These are phyloP conservation scores for Ophiostoma fasciatum DNA, from an alignment of 2,329 filamentous ascomycete species.

Conservation along the genomic window DNA sequence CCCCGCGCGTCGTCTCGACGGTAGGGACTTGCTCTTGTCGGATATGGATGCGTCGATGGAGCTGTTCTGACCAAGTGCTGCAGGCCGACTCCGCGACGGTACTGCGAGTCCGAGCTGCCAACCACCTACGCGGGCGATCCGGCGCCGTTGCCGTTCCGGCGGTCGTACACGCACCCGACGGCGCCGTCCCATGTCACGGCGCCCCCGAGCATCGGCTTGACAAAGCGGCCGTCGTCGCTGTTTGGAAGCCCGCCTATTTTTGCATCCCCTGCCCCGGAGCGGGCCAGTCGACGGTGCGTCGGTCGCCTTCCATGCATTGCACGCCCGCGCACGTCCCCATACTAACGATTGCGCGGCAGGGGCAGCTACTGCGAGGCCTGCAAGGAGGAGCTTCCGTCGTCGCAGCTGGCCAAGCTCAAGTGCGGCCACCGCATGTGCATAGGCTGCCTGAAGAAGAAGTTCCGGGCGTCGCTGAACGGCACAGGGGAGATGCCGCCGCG, in stretches of 20 bases:
- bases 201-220: constrained; percentile 22
- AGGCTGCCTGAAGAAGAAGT: constrained; percentile 57
- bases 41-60: too few relatives aligned
- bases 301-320: constrained; percentile 1
- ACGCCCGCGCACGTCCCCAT: too few relatives aligned
- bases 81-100: too few relatives aligned
- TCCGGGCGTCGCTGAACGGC: constrained; percentile 61
- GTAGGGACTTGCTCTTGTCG: too few relatives aligned
- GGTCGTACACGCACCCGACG: constrained; percentile 20
- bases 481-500: constrained; percentile 71
- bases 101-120: constrained; percentile 10
- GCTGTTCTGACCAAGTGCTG: too few relatives aligned
- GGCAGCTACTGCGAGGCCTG: constrained; percentile 71
- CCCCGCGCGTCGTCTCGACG: constrained; percentile 8
- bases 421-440: constrained; percentile 77
- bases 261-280: constrained; percentile 14
- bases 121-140: constrained; percentile 4
- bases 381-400: constrained; percentile 48
- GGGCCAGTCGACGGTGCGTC: constrained; percentile 14
- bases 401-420: constrained; percentile 53
- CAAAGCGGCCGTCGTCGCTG: constrained; percentile 20
- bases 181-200: constrained; percentile 20
- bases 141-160: constrained; percentile 9
- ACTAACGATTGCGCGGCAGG: too few relatives aligned
- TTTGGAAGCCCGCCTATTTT: constrained; percentile 19